These are phyloP conservation scores for Leptosphaerulina australis DNA, from an alignment of 2,329 filamentous ascomycete genomes.

Conservation along the genomic window DNA sequence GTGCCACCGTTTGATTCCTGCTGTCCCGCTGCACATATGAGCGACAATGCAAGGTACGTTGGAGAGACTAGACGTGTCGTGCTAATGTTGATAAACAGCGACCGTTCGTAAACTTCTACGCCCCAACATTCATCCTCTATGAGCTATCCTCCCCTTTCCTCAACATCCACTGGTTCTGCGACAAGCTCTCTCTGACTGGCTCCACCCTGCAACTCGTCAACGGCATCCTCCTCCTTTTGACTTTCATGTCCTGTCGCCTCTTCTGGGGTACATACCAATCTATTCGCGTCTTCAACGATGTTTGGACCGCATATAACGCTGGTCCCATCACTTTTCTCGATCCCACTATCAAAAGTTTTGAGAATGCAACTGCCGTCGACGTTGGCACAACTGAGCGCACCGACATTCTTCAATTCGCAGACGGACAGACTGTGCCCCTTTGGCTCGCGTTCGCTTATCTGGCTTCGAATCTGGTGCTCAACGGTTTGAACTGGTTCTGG, in stretches of 20 bases:
- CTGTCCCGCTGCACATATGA: neutral
- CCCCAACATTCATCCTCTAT: conserved; percentile 81
- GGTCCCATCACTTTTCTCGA: conserved; percentile 34
- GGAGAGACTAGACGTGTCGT: neutral
- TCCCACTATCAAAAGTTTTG: conserved; percentile 36
- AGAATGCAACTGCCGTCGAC: conserved; percentile 28
- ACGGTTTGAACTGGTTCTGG: conserved; percentile 82
- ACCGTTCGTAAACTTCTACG: conserved; percentile 85
- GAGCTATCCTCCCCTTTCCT: conserved; percentile 84
- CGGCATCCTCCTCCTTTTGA: conserved; percentile 71
- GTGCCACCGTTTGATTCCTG: conserved; percentile 37
- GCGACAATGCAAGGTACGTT: neutral
- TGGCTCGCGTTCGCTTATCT: conserved; percentile 75
- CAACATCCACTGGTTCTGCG: conserved; percentile 91
- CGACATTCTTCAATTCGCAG: conserved; percentile 58
- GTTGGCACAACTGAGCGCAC: conserved; percentile 36
- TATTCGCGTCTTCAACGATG: conserved; percentile 66
- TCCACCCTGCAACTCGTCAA: conserved; percentile 76
- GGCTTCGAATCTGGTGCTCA: conserved; percentile 72
- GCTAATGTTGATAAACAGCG: conserved; percentile 57
- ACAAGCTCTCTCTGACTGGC: conserved; percentile 82
- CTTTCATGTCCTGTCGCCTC: conserved; percentile 78
- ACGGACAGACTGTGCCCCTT: conserved; percentile 58
- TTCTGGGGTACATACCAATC: conserved; percentile 79
- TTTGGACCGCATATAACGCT: conserved; percentile 58